Evolutionary conservation across 257 asterid genomes (phyloP).

Genomic region (Plantago ovata): DNA sequence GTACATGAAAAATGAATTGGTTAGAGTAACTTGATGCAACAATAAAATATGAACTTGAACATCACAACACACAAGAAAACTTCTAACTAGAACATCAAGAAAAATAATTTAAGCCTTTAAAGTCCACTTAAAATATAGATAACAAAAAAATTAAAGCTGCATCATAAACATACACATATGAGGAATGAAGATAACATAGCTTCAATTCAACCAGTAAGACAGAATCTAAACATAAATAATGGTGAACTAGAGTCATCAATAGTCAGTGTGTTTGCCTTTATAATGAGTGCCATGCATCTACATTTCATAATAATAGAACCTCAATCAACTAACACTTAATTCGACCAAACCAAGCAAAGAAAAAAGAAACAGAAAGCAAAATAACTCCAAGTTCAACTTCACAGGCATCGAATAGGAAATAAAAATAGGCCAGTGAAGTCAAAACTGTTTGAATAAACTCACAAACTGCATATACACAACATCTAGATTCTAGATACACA

Average conservation of each 20-base stretch:
- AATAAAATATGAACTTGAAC: neutral
- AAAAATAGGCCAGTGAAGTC: no score
- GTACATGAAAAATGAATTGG: constrained; percentile 17
- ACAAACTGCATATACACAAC: neutral
- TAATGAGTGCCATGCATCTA: no score
- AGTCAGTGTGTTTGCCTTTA: no score
- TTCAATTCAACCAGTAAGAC: constrained; percentile 2
- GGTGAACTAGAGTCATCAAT: no score
- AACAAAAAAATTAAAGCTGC: no score
- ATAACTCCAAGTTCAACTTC: neutral
- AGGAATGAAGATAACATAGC: constrained; percentile 2
- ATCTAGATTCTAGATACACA: no score
- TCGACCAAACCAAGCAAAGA: neutral
- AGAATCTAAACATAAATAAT: neutral
- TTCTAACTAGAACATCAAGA: neutral
- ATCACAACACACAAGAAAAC: neutral
- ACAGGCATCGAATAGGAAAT: no score
- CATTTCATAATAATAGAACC: neutral
- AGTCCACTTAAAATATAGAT: neutral
- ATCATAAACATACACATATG: constrained; percentile 11
- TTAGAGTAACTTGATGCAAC: constrained; percentile 11
- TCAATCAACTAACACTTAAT: constrained; percentile 1
- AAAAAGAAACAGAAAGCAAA: neutral
- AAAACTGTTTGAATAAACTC: neutral
- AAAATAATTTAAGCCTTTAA: neutral